Evolutionary conservation across 305 asterid species (phyloP).

Genomic region (Fraxinus paxiana): DNA sequence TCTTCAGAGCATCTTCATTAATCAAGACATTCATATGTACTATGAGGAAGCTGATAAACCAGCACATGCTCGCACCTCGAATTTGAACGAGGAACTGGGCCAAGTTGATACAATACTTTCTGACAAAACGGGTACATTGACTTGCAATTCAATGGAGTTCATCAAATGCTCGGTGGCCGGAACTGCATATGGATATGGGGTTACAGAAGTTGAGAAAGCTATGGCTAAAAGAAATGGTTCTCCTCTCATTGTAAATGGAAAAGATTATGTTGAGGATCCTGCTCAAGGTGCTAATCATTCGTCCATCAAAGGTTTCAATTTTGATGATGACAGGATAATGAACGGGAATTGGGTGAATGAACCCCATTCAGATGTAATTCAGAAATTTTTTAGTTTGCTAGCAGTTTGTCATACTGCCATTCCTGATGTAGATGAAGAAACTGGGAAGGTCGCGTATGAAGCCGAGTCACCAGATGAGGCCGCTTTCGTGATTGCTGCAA

Average conservation of each 20-base stretch:
- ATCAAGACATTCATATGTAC: slow-evolving; percentile 75
- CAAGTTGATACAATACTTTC: slow-evolving; percentile 89
- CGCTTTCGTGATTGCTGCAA: slow-evolving; percentile 88
- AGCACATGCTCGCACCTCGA: slow-evolving; percentile 87
- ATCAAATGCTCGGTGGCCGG: slow-evolving; percentile 85
- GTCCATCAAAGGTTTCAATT: slow-evolving; percentile 73
- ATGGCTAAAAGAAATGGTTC: slow-evolving; percentile 77
- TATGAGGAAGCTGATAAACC: slow-evolving; percentile 86
- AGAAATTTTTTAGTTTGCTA: slow-evolving; percentile 66
- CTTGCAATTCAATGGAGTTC: slow-evolving; percentile 94
- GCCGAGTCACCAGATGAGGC: slow-evolving; percentile 99
- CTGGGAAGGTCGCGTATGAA: slow-evolving; percentile 68
- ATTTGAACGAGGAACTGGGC: slow-evolving; percentile 85
- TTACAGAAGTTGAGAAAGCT: slow-evolving; percentile 82
- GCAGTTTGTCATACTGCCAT: slow-evolving; percentile 91
- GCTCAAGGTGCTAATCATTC: slow-evolving; percentile 29
- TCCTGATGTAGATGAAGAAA: slow-evolving; percentile 70
- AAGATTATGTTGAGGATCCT: slow-evolving; percentile 24
- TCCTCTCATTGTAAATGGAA: slow-evolving; percentile 44
- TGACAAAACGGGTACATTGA: slow-evolving; percentile 89
- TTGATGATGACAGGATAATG: slow-evolving; percentile 66
- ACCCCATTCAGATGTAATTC: slow-evolving; percentile 50
- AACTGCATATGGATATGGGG: slow-evolving; percentile 74
- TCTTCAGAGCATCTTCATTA: slow-evolving; percentile 82
- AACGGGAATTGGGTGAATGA: slow-evolving; percentile 74